Base-by-base conservation (phyloP, 2,329 filamentous ascomycete species). In the Pezizomycotina sp. region DNA sequence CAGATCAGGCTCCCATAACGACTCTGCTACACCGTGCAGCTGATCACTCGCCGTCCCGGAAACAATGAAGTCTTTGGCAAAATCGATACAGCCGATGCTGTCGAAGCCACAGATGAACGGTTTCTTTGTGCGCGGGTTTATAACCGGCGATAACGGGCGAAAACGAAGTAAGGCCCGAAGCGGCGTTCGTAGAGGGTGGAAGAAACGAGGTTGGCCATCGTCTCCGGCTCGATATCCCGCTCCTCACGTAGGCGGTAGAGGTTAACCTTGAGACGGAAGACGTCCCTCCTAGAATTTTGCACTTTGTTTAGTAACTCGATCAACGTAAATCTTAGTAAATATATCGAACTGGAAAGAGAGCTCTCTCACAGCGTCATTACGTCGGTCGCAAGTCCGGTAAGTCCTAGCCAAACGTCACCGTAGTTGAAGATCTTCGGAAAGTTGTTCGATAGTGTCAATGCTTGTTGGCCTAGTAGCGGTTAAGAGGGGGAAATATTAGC, bases 391-490 rank as follows among this genome's bases (percentile, higher is more conserved):
- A 98, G 79, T 37, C 89, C 89, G 4, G 89, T 95, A 44, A 98
- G 74, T 38, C 89, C 89, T 22, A 98, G 78, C 62, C 91, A 93
- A 53, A 89, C 81, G 56, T 86, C 81, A 55, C 82, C 83, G 69
- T 92, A 95, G 61, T 77, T 74, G 74, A 95, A 95, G 68, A 98
- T 81, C 69, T 98, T 98, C 65, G 89, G 89, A 69, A 95, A 95
- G 76, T 95, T 89, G 75, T 98, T 98, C 60, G 83, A 93, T 42
- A 98, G 80, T 47, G 89, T 98, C 56, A 98, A 70, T 56, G 89
- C 71, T 65, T 98, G 89, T 33, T 44, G 41, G 28, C 41, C 41
- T 44, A 23, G 29, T n/a, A n/a, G 10, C 16, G 14, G 7, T 16
- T 20, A 24, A n/a, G 10, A 31, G 13, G 13, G 19, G n/a, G 14